Percentiles rank a stretch among this genome's conserved stretches.
phyloP scores from a whole-genome alignment of 768 basidiomycete species.

The Phlebiopsis flavidoalba region DNA sequence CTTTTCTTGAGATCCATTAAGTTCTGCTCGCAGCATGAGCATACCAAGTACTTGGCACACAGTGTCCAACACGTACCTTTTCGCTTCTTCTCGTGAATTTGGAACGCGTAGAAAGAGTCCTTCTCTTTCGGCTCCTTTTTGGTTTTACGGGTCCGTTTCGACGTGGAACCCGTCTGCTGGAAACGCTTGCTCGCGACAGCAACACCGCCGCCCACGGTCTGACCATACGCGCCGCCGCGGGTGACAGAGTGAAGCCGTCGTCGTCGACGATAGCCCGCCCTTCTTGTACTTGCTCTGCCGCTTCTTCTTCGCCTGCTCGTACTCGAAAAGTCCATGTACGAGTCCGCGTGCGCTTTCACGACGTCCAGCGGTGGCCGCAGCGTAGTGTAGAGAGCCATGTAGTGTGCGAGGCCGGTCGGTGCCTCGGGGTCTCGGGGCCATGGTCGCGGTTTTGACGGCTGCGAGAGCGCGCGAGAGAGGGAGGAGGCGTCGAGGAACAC shows the following conservation, averaged over 20 bases:
- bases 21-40: conserved; percentile 30
- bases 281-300: conserved; percentile 66
- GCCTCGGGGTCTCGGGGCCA: conserved; percentile 60
- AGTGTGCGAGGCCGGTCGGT: conserved; percentile 70
- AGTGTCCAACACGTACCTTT: conserved; percentile 47
- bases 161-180: conserved; percentile 25
- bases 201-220: conserved; percentile 80
- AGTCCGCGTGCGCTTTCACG: conserved; percentile 77
- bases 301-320: conserved; percentile 55
- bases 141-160: conserved; percentile 46
- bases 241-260: conserved; percentile 91
- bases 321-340: conserved; percentile 75
- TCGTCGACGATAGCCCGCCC: conserved; percentile 90
- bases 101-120: conserved; percentile 81
- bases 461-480: conserved; percentile 52
- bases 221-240: conserved; percentile 86
- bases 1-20: conserved; percentile 60
- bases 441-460: conserved; percentile 46
- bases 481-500: conserved; percentile 69
- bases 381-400: conserved; percentile 54
- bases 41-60: conserved; percentile 13
- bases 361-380: conserved; percentile 72
- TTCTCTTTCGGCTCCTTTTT: conserved; percentile 61
- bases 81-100: conserved; percentile 84
- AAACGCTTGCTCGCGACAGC: conserved; percentile 59